These are phyloP conservation scores for Cicer judaicum DNA, from an alignment of 306 rosid genomes.

Conservation along the genomic window DNA sequence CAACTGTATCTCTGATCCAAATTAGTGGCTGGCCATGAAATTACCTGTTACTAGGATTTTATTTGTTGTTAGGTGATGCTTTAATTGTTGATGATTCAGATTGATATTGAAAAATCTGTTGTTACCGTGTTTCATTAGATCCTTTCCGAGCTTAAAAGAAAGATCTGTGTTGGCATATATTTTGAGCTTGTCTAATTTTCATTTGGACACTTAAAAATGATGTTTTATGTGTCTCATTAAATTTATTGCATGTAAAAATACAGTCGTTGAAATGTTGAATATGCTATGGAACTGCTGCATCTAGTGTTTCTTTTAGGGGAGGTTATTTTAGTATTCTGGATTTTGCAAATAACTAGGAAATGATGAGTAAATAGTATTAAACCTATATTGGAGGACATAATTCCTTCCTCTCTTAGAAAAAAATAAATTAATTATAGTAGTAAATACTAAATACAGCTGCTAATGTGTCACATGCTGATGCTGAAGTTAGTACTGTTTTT, in stretches of 20 bases:
- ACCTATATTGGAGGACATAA: neutral
- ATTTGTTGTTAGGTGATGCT: neutral
- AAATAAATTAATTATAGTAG: neutral
- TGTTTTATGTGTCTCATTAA: conserved; percentile 8
- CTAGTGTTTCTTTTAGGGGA: conserved; percentile 3
- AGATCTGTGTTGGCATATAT: conserved; percentile 31
- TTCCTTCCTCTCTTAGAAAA: neutral
- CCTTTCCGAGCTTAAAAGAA: conserved; percentile 4
- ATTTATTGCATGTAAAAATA: conserved; percentile 16
- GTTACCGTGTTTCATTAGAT: conserved; percentile 19
- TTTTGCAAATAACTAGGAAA: conserved; percentile 5
- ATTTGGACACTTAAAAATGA: conserved; percentile 8
- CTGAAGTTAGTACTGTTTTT: neutral
- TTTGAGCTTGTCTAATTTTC: conserved; percentile 11
- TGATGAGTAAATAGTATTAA: neutral
- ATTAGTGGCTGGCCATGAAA: conserved; percentile 17
- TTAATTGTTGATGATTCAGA: conserved; percentile 18
- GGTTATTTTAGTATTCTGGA: neutral
- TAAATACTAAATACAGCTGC: neutral
- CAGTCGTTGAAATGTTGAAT: neutral
- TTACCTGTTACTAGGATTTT: neutral
- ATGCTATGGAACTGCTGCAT: conserved; percentile 15
- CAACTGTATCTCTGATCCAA: conserved; percentile 27
- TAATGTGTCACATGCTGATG: conserved; percentile 6
- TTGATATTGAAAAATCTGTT: conserved; percentile 21